phyloP scores from a whole-genome alignment of 129 eudicot species.

The Deinandra increscens region DNA sequence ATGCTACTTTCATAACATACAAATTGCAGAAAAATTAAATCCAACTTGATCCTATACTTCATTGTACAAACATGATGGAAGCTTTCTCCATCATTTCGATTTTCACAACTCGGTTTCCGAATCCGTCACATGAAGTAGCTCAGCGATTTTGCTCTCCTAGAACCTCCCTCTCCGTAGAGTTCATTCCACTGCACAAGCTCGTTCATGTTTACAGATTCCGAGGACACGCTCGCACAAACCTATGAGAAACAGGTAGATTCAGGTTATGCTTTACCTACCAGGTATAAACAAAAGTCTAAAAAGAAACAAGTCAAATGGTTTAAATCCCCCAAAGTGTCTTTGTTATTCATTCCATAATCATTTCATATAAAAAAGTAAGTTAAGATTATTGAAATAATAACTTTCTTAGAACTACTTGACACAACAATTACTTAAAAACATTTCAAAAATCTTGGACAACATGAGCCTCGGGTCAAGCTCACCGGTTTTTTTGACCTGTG shows the following conservation, averaged over 20 bases:
- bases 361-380: not conserved
- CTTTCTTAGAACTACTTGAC: not conserved
- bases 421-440: not conserved
- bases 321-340: not conserved
- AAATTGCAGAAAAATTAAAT: not conserved
- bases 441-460: not conserved
- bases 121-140: constrained; percentile 76
- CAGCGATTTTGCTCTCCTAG: constrained; percentile 64
- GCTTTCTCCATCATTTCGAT: constrained; percentile 26
- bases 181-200: constrained; percentile 91
- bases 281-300: not conserved
- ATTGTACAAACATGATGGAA: constrained; percentile 45
- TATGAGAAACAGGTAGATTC: constrained; percentile 2
- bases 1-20: constrained; percentile 26
- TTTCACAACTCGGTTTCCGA: constrained; percentile 7
- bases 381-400: not conserved
- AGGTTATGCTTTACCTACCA: not conserved
- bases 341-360: not conserved
- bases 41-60: constrained; percentile 41
- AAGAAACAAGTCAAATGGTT: not conserved
- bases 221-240: constrained; percentile 92
- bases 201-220: constrained; percentile 77
- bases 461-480: too few relatives aligned
- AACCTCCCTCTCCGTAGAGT: constrained; percentile 90
- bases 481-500: not conserved